Base-by-base conservation (phyloP, 169 alveolate genomes). In the Neospora caninum region DNA sequence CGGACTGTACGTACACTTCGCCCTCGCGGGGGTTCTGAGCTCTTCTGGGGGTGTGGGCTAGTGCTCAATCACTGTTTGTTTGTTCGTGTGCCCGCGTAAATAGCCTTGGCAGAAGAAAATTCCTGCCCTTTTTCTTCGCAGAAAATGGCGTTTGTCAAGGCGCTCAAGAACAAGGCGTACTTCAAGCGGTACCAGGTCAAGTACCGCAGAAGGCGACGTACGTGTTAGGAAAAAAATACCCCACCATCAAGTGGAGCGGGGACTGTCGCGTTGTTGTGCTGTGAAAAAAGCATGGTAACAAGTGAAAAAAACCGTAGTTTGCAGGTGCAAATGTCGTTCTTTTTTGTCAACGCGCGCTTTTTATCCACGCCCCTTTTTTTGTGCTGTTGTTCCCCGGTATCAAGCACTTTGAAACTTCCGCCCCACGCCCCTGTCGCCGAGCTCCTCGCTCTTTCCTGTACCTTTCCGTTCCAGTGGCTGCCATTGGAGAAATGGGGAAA, bases 161-260 rank as follows among this genome's bases (percentile, higher is more conserved):
- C 98, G 93, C 98, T 98, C 84, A 99, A 99, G 98, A 99, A 98
- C 95, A 98, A 97, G 96, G 99, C 99, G 89, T 99, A 99, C 98
- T 99, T 98, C 98, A 99, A 98, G 97, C 99, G 99, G 96, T 99
- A 97, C 98, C 99, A 99, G 97, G 99, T 99, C 95, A 98, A 99
- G 96, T 98, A 97, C 98, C 99, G 99, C 97, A 98, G 99, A 96
- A 98, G 99, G 97, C 98, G 99, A 92, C 98, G 99, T 98, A 91
- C 87, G 97, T 88, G 0, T 36, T 36, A 25, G 36, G 41, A 78
- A 42, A 27, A 0, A 39, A 67, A 34, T 29, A 86, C 53, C 87
- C 87, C 87, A 78, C 87, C 43, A 78, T 31, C 45, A 38, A 78
- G 87, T 31, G 20, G 39, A 34, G 45, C 87, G 87, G 78, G 78